These are phyloP conservation scores for Asterophora parasitica DNA, from an alignment of 768 basidiomycete species.

Conservation along the genomic window DNA sequence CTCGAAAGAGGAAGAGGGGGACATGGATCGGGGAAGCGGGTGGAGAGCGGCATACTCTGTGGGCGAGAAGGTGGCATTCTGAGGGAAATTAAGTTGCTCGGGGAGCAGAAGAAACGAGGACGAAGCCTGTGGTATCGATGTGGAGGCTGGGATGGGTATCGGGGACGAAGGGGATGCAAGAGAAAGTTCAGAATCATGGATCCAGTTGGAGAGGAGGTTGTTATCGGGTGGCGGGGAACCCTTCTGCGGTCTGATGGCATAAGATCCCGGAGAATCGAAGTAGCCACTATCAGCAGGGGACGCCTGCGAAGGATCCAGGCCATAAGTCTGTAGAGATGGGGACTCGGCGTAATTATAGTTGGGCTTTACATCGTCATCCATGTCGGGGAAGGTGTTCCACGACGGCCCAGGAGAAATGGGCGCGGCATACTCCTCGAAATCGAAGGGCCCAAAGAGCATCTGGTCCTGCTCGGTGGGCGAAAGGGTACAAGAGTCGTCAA, in stretches of 20 bases:
- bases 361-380: slow-evolving; percentile 41
- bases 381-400: slow-evolving; percentile 34
- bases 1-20: slow-evolving; percentile 51
- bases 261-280: slow-evolving; percentile 35
- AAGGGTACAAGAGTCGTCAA: slow-evolving; percentile 31
- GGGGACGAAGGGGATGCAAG: slow-evolving; percentile 46
- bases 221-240: slow-evolving; percentile 42
- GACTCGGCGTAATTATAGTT: slow-evolving; percentile 30
- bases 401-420: slow-evolving; percentile 24
- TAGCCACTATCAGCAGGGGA: slow-evolving; percentile 34
- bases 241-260: slow-evolving; percentile 36
- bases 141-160: slow-evolving; percentile 54
- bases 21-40: slow-evolving; percentile 57
- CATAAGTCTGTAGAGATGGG: slow-evolving; percentile 25
- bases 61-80: slow-evolving; percentile 54
- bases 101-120: slow-evolving; percentile 47
- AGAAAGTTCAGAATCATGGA: slow-evolving; percentile 52
- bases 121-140: slow-evolving; percentile 33
- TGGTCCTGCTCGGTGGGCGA: slow-evolving; percentile 40
- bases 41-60: slow-evolving; percentile 56
- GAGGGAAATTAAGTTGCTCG: slow-evolving; percentile 42
- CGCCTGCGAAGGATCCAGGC: slow-evolving; percentile 31
- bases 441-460: slow-evolving; percentile 55
- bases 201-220: slow-evolving; percentile 50
- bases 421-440: slow-evolving; percentile 44